These are phyloP conservation scores for Elsinoe batatas DNA, from an alignment of 2,329 filamentous ascomycete genomes.

Conservation along the genomic window DNA sequence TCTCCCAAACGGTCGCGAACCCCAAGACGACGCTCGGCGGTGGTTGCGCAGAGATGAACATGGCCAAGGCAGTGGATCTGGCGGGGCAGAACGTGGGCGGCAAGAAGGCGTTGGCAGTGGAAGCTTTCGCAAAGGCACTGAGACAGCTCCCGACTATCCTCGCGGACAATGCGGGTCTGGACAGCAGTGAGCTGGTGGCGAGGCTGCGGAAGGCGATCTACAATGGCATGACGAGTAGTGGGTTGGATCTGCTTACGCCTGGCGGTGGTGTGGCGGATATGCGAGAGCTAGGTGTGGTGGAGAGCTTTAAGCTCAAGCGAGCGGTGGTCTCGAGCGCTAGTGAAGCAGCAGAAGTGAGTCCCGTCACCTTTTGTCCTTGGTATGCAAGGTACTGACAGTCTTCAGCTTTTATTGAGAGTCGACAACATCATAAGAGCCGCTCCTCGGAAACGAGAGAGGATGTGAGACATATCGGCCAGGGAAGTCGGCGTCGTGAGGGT, in stretches of 20 bases:
- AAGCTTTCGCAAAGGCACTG: constrained; percentile 78
- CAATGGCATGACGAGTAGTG: constrained; percentile 84
- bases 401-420: constrained; percentile 74
- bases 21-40: constrained; percentile 89
- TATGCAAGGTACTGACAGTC: constrained; percentile 30
- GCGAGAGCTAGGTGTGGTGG: constrained; percentile 87
- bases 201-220: constrained; percentile 89
- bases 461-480: constrained; percentile 38
- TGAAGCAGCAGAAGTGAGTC: constrained; percentile 95
- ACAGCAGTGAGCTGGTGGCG: constrained; percentile 87
- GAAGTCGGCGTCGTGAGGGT: background rate
- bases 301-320: constrained; percentile 97
- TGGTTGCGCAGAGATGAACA: constrained; percentile 96
- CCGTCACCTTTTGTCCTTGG: too few relatives aligned
- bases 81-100: constrained; percentile 89
- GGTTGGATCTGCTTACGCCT: constrained; percentile 77
- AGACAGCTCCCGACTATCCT: constrained; percentile 92
- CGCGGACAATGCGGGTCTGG: constrained; percentile 92
- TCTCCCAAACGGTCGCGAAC: constrained; percentile 93
- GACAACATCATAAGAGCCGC: constrained; percentile 97
- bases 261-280: constrained; percentile 92
- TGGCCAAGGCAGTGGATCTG: constrained; percentile 95
- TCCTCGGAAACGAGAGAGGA: constrained; percentile 69
- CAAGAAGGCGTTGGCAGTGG: constrained; percentile 91
- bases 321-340: constrained; percentile 96